These are phyloP conservation scores for Aspergillus novoparasiticus DNA, from an alignment of 2,329 filamentous ascomycete species.

Conservation along the genomic window DNA sequence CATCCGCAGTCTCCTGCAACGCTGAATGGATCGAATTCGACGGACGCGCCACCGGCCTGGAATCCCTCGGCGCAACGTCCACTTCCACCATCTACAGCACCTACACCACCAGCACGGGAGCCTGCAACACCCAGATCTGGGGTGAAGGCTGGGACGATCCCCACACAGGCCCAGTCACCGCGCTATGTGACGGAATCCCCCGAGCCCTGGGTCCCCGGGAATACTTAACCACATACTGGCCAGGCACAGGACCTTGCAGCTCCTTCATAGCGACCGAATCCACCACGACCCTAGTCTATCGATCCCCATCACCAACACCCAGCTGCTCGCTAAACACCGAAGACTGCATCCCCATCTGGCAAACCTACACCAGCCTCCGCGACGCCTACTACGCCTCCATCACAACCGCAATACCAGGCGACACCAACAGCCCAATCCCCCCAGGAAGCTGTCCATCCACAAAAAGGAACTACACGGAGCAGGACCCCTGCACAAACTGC, in stretches of 20 bases:
- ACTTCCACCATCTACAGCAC: constrained; percentile 15
- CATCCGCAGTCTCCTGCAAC: constrained; percentile 23
- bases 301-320: constrained; percentile 10
- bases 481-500: constrained; percentile 22
- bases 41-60: constrained; percentile 16
- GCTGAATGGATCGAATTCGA: constrained; percentile 23
- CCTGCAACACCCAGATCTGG: constrained; percentile 18
- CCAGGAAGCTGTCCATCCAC: constrained; percentile 19
- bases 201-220: constrained; percentile 24
- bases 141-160: constrained; percentile 18
- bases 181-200: constrained; percentile 24
- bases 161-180: constrained; percentile 24
- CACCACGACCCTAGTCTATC: constrained; percentile 11
- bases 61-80: constrained; percentile 21
- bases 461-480: constrained; percentile 17
- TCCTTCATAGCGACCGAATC: constrained; percentile 8
- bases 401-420: constrained; percentile 14
- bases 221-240: constrained; percentile 20
- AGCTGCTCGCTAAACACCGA: constrained; percentile 18
- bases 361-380: constrained; percentile 18
- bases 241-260: constrained; percentile 22
- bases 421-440: constrained; percentile 23
- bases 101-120: constrained; percentile 21
- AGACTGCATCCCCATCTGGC: constrained; percentile 27
- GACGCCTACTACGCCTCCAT: constrained; percentile 11